Evolutionary conservation across 345 rosid species (phyloP), one percentile per base, ranked within the genome.

Genomic region (Eucalyptus sp.): DNA sequence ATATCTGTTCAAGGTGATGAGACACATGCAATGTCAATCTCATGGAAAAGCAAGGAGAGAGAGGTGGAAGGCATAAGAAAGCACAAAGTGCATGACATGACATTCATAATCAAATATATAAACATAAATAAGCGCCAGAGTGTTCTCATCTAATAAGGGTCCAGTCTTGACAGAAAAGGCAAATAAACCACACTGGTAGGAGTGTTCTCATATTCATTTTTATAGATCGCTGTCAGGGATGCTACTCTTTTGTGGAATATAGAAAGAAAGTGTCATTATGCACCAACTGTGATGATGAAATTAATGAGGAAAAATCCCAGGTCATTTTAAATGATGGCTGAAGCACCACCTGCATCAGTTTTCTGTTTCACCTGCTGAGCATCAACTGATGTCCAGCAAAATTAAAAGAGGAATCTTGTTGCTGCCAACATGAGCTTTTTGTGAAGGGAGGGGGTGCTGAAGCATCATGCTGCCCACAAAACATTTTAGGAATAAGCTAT

Each of bases 1-100:
- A 98, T 98, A 92, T 95, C 99, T 98, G 95, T 90, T 88, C 89
- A 90, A 90, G 89, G 54, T 16, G 22, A 37, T 18, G 51, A 60
- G 83, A 80, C 16, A 88, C 64, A 37, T 29, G 33, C 52, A 52
- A 60, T 68, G 56, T 86, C 81, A 54, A 37, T 85, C 49, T 37
- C 48, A 12, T 27, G 86, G 50, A 87, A 48, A 25, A 49, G 49
- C 44, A 89, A 51, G 50, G 14, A 33, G 44, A 86, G 46, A 29
- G 15, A 76, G 84, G 84, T 76, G 84, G 48, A 76, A 76, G 15
- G 48, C 48, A 76, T 76, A 76, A 71, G 81, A 71, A 71, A 76
- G 29, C 84, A 76, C 29, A 76, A 43, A 76, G 84, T 76, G 48
- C 84, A 41, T 41, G 84, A 41, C 84, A 76, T 20, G 15, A 41